phyloP scores from a whole-genome alignment of 768 basidiomycete species.

The Leucocoprinus birnbaumii region DNA sequence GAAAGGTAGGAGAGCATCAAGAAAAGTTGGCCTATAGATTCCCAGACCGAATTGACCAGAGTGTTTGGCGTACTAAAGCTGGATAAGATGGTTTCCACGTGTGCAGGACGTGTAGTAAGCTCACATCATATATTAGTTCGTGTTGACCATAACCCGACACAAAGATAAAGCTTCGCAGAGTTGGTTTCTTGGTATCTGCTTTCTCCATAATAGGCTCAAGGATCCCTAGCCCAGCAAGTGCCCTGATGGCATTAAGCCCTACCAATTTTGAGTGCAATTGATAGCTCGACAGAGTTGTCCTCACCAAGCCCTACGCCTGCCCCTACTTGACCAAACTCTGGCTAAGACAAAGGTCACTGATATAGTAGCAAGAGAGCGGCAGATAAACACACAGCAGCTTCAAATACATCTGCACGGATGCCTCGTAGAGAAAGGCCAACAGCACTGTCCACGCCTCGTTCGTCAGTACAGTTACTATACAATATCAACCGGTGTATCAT shows the following conservation, averaged over 20 bases:
- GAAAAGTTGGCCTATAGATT: constrained; percentile 45
- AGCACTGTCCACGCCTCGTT: constrained; percentile 36
- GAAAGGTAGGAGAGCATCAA: constrained; percentile 43
- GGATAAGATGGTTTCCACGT: not conserved
- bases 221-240: constrained; percentile 40
- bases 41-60: constrained; percentile 37
- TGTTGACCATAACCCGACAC: constrained; percentile 40
- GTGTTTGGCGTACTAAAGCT: constrained; percentile 28
- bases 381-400: constrained; percentile 40
- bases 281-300: not conserved
- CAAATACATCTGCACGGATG: constrained; percentile 47
- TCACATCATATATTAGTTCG: constrained; percentile 43
- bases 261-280: not conserved
- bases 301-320: constrained; percentile 53
- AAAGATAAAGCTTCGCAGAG: constrained; percentile 33
- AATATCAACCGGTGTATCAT: not conserved
- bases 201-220: constrained; percentile 37
- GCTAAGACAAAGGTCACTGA: constrained; percentile 21
- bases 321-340: constrained; percentile 48
- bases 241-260: constrained; percentile 51
- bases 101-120: constrained; percentile 5
- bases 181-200: constrained; percentile 29
- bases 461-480: no score
- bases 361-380: not conserved
- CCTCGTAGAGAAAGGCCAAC: constrained; percentile 39